Conservation (phyloP, 2,329 filamentous ascomycete species). For the Microascus cirrosus region DNA sequence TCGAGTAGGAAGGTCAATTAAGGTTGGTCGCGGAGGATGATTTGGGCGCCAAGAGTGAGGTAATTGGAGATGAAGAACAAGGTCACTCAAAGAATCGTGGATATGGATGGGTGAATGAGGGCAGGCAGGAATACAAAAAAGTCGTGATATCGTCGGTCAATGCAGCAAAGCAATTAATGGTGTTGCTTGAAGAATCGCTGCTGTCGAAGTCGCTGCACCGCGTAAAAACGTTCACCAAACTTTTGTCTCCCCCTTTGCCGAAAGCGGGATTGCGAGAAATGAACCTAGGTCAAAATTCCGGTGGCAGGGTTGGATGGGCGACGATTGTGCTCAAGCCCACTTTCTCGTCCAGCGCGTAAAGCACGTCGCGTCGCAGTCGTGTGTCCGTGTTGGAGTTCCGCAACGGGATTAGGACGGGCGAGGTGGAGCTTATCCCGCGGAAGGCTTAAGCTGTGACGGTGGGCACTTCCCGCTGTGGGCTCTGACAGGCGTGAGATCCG, state of each 20-base stretch:
- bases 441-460: not conserved
- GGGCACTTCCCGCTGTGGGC: not conserved
- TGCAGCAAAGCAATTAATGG: not conserved
- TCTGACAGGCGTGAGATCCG: not conserved
- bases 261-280: not conserved
- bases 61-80: not conserved
- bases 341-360: constrained; percentile 2
- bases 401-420: not conserved
- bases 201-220: not conserved
- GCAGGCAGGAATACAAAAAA: not conserved
- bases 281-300: not conserved
- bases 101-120: not conserved
- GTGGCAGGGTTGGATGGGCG: constrained; percentile 5
- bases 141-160: not conserved
- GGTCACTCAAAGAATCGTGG: not conserved
- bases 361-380: constrained; percentile 1
- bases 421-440: not conserved
- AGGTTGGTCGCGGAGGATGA: not conserved
- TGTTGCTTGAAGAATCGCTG: not conserved
- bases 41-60: not conserved
- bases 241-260: not conserved
- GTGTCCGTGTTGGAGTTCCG: not conserved
- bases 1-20: not conserved
- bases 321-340: not conserved
- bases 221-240: not conserved